phyloP scores from a whole-genome alignment of 1,284 basidiomycete species.

The Malassezia obtusa region DNA sequence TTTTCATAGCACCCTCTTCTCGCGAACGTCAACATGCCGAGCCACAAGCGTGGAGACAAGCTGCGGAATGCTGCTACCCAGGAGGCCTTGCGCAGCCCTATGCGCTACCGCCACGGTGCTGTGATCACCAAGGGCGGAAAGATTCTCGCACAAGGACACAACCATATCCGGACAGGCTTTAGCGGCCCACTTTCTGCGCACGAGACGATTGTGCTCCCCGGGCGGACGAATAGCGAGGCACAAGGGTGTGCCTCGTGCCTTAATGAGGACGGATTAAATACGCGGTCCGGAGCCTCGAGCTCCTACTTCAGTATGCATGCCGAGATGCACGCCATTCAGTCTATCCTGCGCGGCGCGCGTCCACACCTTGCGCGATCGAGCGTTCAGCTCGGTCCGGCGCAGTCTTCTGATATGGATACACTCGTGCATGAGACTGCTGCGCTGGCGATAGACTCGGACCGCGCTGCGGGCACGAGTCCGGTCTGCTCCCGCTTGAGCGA shows the following conservation, averaged over 20 bases:
- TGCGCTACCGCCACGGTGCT: slow-evolving; percentile 21
- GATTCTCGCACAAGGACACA: slow-evolving; percentile 18
- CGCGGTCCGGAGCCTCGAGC: background rate
- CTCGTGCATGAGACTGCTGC: background rate
- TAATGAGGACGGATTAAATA: background rate
- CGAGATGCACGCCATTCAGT: slow-evolving; percentile 20
- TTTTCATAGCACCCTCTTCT: background rate
- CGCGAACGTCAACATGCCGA: slow-evolving; percentile 12
- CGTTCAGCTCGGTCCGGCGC: slow-evolving; percentile 6
- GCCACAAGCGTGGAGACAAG: slow-evolving; percentile 16
- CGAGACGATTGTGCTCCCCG: slow-evolving; percentile 7
- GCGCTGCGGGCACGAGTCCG: background rate
- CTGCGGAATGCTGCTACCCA: slow-evolving; percentile 21
- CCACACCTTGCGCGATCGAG: slow-evolving; percentile 13
- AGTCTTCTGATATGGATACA: background rate
- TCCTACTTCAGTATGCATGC: slow-evolving; percentile 23
- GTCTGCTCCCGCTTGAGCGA: slow-evolving; percentile 19
- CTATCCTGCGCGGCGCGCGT: slow-evolving; percentile 16
- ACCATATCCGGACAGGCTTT: slow-evolving; percentile 21
- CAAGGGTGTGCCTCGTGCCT: background rate
- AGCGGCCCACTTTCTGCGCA: slow-evolving; percentile 15
- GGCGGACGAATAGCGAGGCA: background rate
- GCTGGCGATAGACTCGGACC: background rate
- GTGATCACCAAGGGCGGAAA: slow-evolving; percentile 23
- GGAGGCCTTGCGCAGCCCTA: slow-evolving; percentile 19